Percentiles rank a stretch among this genome's conserved stretches.
These are phyloP conservation scores for Fusarium solani-melongenae DNA, from an alignment of 2,329 filamentous ascomycete species.

Conservation along the genomic window DNA sequence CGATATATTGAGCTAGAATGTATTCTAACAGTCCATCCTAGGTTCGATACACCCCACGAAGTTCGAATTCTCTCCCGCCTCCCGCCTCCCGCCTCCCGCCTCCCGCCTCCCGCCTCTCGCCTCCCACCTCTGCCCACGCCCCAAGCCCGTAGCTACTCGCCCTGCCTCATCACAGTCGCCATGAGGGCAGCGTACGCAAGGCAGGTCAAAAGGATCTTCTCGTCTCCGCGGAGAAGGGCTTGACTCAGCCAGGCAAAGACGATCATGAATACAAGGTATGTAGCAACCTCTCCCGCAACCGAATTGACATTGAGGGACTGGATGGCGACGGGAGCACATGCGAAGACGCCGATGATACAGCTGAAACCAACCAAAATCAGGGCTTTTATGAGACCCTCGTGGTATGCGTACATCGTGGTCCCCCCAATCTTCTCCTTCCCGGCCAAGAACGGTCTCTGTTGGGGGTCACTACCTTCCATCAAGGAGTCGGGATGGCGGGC, in stretches of 20 bases:
- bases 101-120: not conserved
- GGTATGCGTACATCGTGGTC: not conserved
- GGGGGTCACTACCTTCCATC: not conserved
- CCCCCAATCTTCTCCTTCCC: not conserved
- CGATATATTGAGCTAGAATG: not conserved
- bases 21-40: not conserved
- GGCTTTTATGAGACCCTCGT: not conserved
- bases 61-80: not conserved
- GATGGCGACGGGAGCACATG: constrained; percentile 23
- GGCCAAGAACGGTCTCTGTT: not conserved
- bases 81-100: too few species aligned
- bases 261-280: constrained; percentile 27
- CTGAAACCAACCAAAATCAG: constrained; percentile 1
- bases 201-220: constrained; percentile 14
- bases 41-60: not conserved
- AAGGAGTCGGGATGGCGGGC: not conserved
- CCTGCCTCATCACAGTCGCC: constrained; percentile 12
- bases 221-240: constrained; percentile 6
- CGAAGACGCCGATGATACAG: constrained; percentile 7
- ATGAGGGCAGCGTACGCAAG: constrained; percentile 15
- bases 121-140: not conserved
- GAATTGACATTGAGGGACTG: constrained; percentile 24
- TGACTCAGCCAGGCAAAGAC: constrained; percentile 17
- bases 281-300: constrained; percentile 13
- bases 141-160: not conserved